Evolutionary conservation across 2,329 filamentous ascomycete species (phyloP), one percentile per base, ranked within the genome.

Genomic region (Diaporthe sp.): DNA sequence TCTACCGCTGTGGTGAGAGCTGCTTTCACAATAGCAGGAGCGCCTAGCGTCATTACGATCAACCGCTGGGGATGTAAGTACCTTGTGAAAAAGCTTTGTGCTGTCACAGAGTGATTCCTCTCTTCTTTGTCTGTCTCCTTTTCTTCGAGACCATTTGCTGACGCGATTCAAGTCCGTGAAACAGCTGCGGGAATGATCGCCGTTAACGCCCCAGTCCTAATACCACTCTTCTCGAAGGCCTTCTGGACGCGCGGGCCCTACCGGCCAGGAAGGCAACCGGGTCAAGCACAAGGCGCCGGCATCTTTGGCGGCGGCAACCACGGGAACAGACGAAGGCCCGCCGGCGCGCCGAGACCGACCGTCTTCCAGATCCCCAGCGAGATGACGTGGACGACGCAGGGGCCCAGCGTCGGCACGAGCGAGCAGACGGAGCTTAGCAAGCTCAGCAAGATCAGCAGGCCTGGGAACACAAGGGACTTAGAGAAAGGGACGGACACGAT

Each of bases 1-100:
- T 78, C 78, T 4, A 80, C 80, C 0, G 80, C 80, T 0, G 65
- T 81, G 22, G 73, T 81, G 4, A 77, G 80, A 1, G 80, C 79
- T 0, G 59, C 76, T 2, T 70, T 77, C 6, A 81, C 80, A 0
- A 76, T 81, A 15, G 53, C 61, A 3, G 78, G 78, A 0, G 49
- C 76, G 1, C 79, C 79, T 1, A 79, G 79, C 12, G 75, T 80
- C 9, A 81, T 81, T 72, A 81, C 78, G 51, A 80, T 81, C 72
- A 79, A 79, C 51, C 71, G 74, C 19, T 79, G 78, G 78, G 78
- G 77, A 0, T 73, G 65, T 69, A 42, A 69, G 65, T 69, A 17
- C 2, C 3, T 6, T 25, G 46, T 19, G 28, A 6, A 15, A 15
- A 31, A 25, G 6, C 9, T 4, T 1, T 0, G 22, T 15, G 1